A percentile compares a stretch with the other conserved stretches of the same genome.
Evolutionary conservation across 306 rosid genomes (phyloP).

Genomic region (Bauhinia variegata): DNA sequence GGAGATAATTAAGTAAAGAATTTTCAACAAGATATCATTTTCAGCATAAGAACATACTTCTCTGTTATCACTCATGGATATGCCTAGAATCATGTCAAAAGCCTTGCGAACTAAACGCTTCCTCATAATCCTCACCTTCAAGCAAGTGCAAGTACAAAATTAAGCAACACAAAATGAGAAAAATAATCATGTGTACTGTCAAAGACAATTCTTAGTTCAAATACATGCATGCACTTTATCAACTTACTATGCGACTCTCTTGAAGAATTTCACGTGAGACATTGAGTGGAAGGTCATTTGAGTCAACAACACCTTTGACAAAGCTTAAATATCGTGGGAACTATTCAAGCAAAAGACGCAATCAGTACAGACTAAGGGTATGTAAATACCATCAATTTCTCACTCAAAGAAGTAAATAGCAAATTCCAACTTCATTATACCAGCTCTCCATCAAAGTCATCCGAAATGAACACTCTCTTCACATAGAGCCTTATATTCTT

Average conservation of each 20-base stretch:
- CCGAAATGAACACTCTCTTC: slow-evolving; percentile 95
- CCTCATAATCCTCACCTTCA: slow-evolving; percentile 95
- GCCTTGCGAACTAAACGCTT: slow-evolving; percentile 93
- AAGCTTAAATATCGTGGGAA: slow-evolving; percentile 96
- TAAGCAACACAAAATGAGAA: slow-evolving; percentile 11
- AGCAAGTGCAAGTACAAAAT: slow-evolving; percentile 28
- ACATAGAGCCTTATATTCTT: slow-evolving; percentile 93
- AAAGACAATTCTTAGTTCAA: slow-evolving; percentile 9
- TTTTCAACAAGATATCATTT: background rate
- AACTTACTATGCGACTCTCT: slow-evolving; percentile 91
- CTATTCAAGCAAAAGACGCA: slow-evolving; percentile 47
- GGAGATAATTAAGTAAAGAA: no score
- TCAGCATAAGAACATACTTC: slow-evolving; percentile 58
- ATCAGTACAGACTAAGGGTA: slow-evolving; percentile 24
- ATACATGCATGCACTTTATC: background rate
- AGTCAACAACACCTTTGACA: slow-evolving; percentile 94
- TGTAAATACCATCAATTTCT: slow-evolving; percentile 5
- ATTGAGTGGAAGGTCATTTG: slow-evolving; percentile 95
- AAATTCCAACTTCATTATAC: slow-evolving; percentile 47
- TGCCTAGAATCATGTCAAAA: slow-evolving; percentile 94
- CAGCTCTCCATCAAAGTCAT: slow-evolving; percentile 98
- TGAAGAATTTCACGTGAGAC: slow-evolving; percentile 99
- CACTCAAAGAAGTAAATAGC: slow-evolving; percentile 6
- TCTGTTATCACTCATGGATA: slow-evolving; percentile 88
- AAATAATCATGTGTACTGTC: background rate